These are phyloP conservation scores for Emmonsiellopsis sp. DNA, from an alignment of 2,329 filamentous ascomycete species.

Conservation along the genomic window DNA sequence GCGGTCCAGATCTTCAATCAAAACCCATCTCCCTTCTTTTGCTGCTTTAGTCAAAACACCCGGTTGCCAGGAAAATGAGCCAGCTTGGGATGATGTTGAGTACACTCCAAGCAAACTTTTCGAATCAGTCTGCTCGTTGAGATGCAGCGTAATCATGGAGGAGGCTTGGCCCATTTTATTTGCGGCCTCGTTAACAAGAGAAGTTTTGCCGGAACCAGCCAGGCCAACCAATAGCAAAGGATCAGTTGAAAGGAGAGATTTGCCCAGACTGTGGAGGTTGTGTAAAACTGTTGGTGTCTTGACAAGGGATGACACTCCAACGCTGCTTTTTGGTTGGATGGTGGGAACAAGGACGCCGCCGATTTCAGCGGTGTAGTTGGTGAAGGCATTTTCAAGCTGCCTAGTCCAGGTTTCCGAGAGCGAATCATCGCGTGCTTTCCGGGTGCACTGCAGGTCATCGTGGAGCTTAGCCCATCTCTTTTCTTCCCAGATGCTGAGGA, in stretches of 20 bases:
- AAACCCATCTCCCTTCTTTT: slow-evolving; percentile 86
- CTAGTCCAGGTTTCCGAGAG: slow-evolving; percentile 19
- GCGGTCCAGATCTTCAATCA: slow-evolving; percentile 93
- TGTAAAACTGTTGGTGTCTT: slow-evolving; percentile 60
- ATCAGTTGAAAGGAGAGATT: slow-evolving; percentile 54
- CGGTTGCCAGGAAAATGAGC: slow-evolving; percentile 83
- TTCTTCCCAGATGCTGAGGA: slow-evolving; percentile 57
- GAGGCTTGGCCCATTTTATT: slow-evolving; percentile 67
- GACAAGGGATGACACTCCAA: slow-evolving; percentile 47
- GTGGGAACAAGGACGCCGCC: slow-evolving; percentile 57
- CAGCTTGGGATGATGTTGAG: slow-evolving; percentile 75
- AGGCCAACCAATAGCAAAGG: slow-evolving; percentile 75
- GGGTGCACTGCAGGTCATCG: slow-evolving; percentile 16
- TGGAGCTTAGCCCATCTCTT: slow-evolving; percentile 44
- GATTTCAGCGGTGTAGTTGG: slow-evolving; percentile 54
- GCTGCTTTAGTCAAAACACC: slow-evolving; percentile 92
- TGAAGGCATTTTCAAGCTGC: slow-evolving; percentile 34
- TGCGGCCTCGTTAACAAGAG: slow-evolving; percentile 72
- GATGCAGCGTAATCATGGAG: slow-evolving; percentile 82
- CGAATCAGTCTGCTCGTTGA: slow-evolving; percentile 97
- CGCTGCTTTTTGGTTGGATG: slow-evolving; percentile 28
- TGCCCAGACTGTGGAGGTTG: slow-evolving; percentile 64
- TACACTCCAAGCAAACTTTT: slow-evolving; percentile 95
- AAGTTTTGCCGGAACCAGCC: slow-evolving; percentile 84
- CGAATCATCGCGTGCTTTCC: slow-evolving; percentile 14